Percentiles rank a stretch among this genome's conserved stretches.
phyloP scores from a whole-genome alignment of 352 stramenopile species.

The Salisapilia sapeloensis region DNA sequence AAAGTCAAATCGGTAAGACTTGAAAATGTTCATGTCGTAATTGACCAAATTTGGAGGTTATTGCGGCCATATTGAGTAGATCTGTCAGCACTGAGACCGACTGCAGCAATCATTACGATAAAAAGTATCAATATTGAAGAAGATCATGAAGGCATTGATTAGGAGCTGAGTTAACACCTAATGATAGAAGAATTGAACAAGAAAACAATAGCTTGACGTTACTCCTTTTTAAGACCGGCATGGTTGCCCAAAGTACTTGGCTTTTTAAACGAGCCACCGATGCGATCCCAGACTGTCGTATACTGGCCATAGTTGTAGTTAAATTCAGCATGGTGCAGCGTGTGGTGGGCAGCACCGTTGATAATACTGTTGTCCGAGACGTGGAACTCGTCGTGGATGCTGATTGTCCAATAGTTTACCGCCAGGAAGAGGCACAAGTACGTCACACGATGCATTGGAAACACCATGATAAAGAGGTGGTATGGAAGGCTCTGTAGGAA shows the following conservation, averaged over 20 bases:
- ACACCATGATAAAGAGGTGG: conserved; percentile 44
- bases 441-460: conserved; percentile 35
- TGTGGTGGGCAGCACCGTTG: conserved; percentile 48
- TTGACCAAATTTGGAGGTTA: no score
- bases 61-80: no score
- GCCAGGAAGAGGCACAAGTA: conserved; percentile 40
- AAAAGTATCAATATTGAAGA: no score
- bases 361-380: conserved; percentile 36
- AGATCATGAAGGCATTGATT: no score
- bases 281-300: conserved; percentile 54
- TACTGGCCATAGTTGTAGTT: conserved; percentile 67
- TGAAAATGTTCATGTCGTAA: no score
- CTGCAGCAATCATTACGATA: no score
- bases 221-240: no score
- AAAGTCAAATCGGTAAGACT: no score
- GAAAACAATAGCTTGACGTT: no score
- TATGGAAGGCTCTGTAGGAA: conserved; percentile 53
- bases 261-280: conserved; percentile 43
- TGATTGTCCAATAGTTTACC: conserved; percentile 70
- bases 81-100: no score
- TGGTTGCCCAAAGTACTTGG: conserved; percentile 7
- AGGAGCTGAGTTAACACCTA: no score
- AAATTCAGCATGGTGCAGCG: conserved; percentile 45
- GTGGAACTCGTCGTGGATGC: conserved; percentile 50
- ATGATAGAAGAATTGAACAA: no score